Evolutionary conservation across 192 early-diverging fungal species (phyloP), one percentile per base, ranked within the genome.

Genomic region (Linnemannia zychae): DNA sequence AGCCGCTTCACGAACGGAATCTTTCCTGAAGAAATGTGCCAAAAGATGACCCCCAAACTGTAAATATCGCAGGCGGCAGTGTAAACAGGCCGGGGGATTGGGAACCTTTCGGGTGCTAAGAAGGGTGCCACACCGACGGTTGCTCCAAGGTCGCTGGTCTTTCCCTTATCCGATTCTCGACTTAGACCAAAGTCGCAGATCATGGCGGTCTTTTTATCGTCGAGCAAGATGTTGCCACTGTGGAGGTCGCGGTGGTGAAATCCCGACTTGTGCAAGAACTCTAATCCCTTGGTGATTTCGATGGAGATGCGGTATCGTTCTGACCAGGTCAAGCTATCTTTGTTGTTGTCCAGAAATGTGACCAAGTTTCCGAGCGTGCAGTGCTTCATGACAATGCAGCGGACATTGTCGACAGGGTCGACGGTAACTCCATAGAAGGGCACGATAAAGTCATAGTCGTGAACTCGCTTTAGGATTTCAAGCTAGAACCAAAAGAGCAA

Each of bases 201-300:
- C 77, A 87, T 78, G 38, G 86, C 79, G 3, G 76, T 82, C 69
- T 76, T 78, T 40, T 81, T 87, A 60, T 81, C 86, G 48, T 87
- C 86, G 15, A 87, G 46, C 28, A 90, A 69, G 79, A 90, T 88
- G 71, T 90, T 90, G 70, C 87, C 87, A 75, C 83, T 90, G 71
- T 90, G 89, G 3, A 90, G 72, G 50, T 90, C 89, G 15, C 84
- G 67, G 48, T 90, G 89, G 52, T 88, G 79, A 46, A 88, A 82
- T 12, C 87, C 87, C 13, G 82, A 76, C 66, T 86, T 84, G 83
- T 90, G 89, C 36, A 87, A 71, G 66, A 78, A 82, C 63, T 88
- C 74, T 65, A 90, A 73, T 37, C 84, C 87, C 48, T 84, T 80
- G 20, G 86, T 76, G 67, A 89, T 82, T 60, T 87, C 80, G 37